Conservation (phyloP, 108 stramenopile species). For the Chaetoceros muelleri region DNA sequence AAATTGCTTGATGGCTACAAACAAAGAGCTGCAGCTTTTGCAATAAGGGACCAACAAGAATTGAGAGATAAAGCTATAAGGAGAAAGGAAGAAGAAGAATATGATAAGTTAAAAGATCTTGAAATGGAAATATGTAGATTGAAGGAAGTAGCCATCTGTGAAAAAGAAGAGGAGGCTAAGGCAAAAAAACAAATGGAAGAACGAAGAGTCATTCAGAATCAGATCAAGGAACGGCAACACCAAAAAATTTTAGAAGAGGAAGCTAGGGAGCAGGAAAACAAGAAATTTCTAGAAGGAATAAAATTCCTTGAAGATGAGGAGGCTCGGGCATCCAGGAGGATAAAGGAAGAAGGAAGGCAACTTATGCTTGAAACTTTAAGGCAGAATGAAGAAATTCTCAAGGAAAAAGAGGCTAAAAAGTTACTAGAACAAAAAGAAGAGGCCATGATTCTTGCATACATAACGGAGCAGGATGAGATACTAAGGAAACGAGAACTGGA, state of each 20-base stretch:
- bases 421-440: constrained; percentile 52
- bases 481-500: constrained; percentile 51
- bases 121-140: constrained; percentile 67
- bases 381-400: constrained; percentile 52
- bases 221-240: constrained; percentile 47
- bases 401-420: constrained; percentile 26
- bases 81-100: constrained; percentile 42
- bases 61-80: constrained; percentile 44
- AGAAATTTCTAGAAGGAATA: constrained; percentile 44
- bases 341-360: constrained; percentile 14
- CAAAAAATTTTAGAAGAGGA: constrained; percentile 50
- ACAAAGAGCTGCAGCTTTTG: constrained; percentile 59
- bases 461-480: constrained; percentile 59
- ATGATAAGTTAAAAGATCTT: constrained; percentile 57
- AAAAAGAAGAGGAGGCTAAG: constrained; percentile 43
- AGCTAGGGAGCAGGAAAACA: constrained; percentile 70
- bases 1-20: constrained; percentile 57
- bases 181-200: constrained; percentile 47
- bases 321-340: constrained; percentile 30
- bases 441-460: constrained; percentile 60
- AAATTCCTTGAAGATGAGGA: constrained; percentile 37
- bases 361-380: constrained; percentile 47
- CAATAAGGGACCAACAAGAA: constrained; percentile 76
- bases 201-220: constrained; percentile 57
- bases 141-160: constrained; percentile 44